Conservation (phyloP, 306 rosid genomes). For the Malus domestica region ASM211411v1 NC_041795.1:32145001-32145500, state of each 20-base stretch:
- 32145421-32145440: too few relatives aligned
- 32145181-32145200: neutral
- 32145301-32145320: too few relatives aligned
- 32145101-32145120: constrained; percentile 1
- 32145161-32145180: constrained; percentile 4
- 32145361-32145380: too few relatives aligned
- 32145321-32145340: too few relatives aligned
- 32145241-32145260: neutral
- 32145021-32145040: neutral
- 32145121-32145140: neutral
- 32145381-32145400: accelerated
- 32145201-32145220: constrained; percentile 18
- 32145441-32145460: too few relatives aligned
- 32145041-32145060: constrained; percentile 24
- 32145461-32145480: too few relatives aligned
- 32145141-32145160: neutral
- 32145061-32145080: constrained; percentile 38
- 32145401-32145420: too few relatives aligned
- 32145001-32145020: too few relatives aligned
- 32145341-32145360: too few relatives aligned
- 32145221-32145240: neutral
- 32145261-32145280: too few relatives aligned
- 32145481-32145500: accelerated
- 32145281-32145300: too few relatives aligned
- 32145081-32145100: constrained; percentile 58